Evolutionary conservation across 345 rosid genomes (phyloP), one percentile per base, ranked within the genome.

Genomic region (Rhizophora apiculata): DNA sequence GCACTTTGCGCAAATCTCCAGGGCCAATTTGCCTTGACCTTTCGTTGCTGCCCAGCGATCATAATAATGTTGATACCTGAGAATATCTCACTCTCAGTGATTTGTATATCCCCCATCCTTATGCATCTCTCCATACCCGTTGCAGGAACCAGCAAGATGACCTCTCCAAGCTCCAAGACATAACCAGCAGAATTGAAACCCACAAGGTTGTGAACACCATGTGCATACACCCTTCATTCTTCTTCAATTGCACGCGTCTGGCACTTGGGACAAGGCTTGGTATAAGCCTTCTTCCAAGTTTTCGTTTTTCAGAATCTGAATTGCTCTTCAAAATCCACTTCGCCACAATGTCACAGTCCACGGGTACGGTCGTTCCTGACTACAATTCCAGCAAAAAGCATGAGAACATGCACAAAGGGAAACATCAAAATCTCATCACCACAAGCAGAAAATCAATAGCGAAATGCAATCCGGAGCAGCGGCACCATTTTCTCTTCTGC

Each of bases 261-360:
- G 70, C 85, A 82, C 16, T 76, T 78, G 15, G 85, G 85, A 49
- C 85, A 82, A 9, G 79, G 81, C 82, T 82, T 82, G 52, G 74
- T 62, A 52, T 73, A 69, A 5, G 68, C 67, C 3, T 67, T 53
- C 9, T 79, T 67, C 59, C 70, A 82, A 1, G 62, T n/a, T 76
- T 52, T 76, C 74, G 48, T n/a, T 79, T 82, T 29, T 65, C 83
- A 11, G 77, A 43, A 18, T 76, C 83, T 0, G 81, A 67, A 1
- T 11, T 31, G 60, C 76, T 82, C 81, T 79, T 79, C 36, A 9
- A 11, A 22, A 73, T 62, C 85, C 85, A 82, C 51, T 62, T 71
- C 31, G 6, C 22, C 51, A 82, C 77, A 0, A 80, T 79, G 9
- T 68, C 78, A 55, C 85, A 82, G 53, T 76, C 85, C n/a, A 82